Conservation (phyloP, 2,329 filamentous ascomycete genomes). For the Diaporthe vaccinii region DNA sequence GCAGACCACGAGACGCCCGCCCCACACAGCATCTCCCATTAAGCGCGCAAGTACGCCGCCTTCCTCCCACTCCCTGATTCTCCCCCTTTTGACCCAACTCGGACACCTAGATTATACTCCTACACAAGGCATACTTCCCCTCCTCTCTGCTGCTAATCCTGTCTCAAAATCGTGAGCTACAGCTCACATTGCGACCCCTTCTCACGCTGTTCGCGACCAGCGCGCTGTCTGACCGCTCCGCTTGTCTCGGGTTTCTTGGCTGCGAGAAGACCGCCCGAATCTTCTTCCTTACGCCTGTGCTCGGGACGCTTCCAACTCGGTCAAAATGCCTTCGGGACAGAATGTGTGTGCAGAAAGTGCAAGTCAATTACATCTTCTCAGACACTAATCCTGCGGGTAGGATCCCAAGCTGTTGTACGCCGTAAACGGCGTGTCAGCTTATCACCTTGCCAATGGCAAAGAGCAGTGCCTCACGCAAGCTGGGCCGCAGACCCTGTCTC, state of each 20-base stretch:
- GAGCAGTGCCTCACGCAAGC: constrained; percentile 86
- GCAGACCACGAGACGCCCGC: constrained; percentile 26
- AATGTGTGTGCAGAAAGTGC: constrained; percentile 52
- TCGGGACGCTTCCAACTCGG: neutral
- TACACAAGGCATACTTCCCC: neutral
- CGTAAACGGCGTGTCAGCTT: constrained; percentile 89
- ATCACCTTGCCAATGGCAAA: constrained; percentile 89
- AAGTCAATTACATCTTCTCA: neutral
- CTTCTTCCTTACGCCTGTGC: neutral
- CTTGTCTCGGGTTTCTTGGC: constrained; percentile 2
- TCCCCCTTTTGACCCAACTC: constrained; percentile 14
- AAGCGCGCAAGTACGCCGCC: constrained; percentile 26
- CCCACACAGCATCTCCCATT: constrained; percentile 20
- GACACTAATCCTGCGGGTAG: constrained; percentile 48
- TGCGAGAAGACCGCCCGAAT: constrained; percentile 13
- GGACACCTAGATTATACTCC: neutral
- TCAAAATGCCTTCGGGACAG: constrained; percentile 59
- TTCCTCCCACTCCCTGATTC: constrained; percentile 1
- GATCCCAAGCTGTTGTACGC: constrained; percentile 78
- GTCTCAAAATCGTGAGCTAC: neutral
- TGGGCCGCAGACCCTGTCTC: constrained; percentile 89
- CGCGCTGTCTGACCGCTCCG: neutral
- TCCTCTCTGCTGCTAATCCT: neutral
- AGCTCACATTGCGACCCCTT: neutral
- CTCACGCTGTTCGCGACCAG: constrained; percentile 13